Evolutionary conservation across 2,329 filamentous ascomycete genomes (phyloP).

Genomic region (Cladosporium sphaerospermum): DNA sequence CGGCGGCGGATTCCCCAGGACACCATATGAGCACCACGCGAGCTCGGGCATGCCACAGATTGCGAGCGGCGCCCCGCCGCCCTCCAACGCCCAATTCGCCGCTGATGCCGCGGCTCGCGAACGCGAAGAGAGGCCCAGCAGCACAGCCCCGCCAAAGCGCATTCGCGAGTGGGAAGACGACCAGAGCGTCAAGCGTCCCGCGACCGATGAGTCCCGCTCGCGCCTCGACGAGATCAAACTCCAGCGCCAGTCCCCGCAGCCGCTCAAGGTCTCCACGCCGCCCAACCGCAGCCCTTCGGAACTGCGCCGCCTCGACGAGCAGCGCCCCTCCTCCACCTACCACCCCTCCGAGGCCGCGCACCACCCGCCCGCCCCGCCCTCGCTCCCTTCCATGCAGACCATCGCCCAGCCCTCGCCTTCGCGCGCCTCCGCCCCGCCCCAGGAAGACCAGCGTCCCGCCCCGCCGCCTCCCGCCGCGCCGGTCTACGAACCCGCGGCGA

Average conservation of each 20-base stretch:
- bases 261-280: slow-evolving; percentile 49
- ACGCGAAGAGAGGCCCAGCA: slow-evolving; percentile 68
- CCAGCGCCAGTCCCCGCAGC: slow-evolving; percentile 52
- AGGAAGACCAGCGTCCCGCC: slow-evolving; percentile 36
- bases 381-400: slow-evolving; percentile 46
- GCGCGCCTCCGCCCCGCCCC: slow-evolving; percentile 47
- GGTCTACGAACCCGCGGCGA: slow-evolving; percentile 72
- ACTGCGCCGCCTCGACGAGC: slow-evolving; percentile 53
- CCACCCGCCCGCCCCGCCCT: slow-evolving; percentile 49
- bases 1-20: slow-evolving; percentile 75
- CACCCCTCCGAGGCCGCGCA: slow-evolving; percentile 91
- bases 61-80: slow-evolving; percentile 63
- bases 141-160: slow-evolving; percentile 71
- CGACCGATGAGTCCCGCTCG: slow-evolving; percentile 80
- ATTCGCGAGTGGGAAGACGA: slow-evolving; percentile 92
- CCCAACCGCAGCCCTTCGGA: slow-evolving; percentile 76
- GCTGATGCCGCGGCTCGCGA: slow-evolving; percentile 63
- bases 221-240: slow-evolving; percentile 78
- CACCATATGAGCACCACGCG: slow-evolving; percentile 70
- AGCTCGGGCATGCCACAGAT: slow-evolving; percentile 56
- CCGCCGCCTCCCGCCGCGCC: slow-evolving; percentile 27
- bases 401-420: slow-evolving; percentile 44
- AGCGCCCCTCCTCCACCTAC: slow-evolving; percentile 63
- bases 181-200: slow-evolving; percentile 65
- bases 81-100: slow-evolving; percentile 50